A percentile compares a stretch with the other conserved stretches of the same genome.
phyloP scores from a whole-genome alignment of 2,329 filamentous ascomycete species.

The Colletotrichum destructivum region DNA sequence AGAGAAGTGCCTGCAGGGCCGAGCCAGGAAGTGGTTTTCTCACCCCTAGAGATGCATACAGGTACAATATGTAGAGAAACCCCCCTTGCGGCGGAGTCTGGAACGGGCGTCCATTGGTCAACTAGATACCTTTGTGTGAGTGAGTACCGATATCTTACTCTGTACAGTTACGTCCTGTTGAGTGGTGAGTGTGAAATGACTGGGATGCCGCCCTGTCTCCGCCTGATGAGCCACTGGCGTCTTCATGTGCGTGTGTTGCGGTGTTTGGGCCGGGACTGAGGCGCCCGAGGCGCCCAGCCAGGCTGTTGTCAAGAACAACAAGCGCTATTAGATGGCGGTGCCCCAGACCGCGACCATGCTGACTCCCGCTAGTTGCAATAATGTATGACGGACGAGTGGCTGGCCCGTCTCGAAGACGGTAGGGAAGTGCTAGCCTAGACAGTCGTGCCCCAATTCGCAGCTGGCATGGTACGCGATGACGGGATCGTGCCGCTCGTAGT shows the following conservation, averaged over 20 bases:
- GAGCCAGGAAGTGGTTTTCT: constrained; percentile 8
- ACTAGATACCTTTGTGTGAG: not conserved
- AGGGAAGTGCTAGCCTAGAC: not conserved
- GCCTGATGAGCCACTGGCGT: constrained; percentile 8
- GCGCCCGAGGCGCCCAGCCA: constrained; percentile 20
- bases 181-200: constrained; percentile 16
- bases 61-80: not conserved
- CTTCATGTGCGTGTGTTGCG: not conserved
- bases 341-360: not conserved
- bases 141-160: too few species aligned
- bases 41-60: constrained; percentile 2
- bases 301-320: not conserved
- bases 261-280: constrained; percentile 11
- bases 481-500: constrained; percentile 13
- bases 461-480: constrained; percentile 15
- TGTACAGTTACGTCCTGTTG: not conserved
- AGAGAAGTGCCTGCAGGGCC: constrained; percentile 8
- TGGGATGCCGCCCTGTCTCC: constrained; percentile 18
- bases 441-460: not conserved
- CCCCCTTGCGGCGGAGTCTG: constrained; percentile 16
- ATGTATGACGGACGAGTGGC: not conserved
- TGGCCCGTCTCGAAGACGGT: not conserved
- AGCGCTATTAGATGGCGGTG: not conserved
- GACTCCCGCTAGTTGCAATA: not conserved
- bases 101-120: constrained; percentile 13